A percentile compares a stretch with the other conserved stretches of the same genome.
phyloP scores from a whole-genome alignment of 768 basidiomycete genomes.

The Hydnomerulius pinastri region DNA sequence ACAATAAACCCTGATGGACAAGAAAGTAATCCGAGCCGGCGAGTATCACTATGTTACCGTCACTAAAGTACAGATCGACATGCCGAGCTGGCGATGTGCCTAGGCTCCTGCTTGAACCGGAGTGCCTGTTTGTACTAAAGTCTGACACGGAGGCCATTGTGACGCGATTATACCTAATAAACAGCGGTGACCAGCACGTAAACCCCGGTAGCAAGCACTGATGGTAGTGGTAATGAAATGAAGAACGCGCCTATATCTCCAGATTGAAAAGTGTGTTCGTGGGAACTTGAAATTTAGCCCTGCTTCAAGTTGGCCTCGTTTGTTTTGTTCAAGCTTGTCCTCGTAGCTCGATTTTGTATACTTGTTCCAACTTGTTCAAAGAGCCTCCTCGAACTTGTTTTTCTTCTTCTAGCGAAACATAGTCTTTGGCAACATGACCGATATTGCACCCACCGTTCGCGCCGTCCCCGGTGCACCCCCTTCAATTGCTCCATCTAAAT shows the following conservation, averaged over 20 bases:
- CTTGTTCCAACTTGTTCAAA: constrained; percentile 1
- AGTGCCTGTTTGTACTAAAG: constrained; percentile 50
- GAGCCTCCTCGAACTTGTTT: too few species aligned
- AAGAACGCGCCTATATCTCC: too few species aligned
- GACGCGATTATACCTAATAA: not conserved
- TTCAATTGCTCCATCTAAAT: constrained; percentile 57
- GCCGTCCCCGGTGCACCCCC: constrained; percentile 80
- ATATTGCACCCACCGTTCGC: constrained; percentile 41
- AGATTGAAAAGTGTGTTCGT: not conserved
- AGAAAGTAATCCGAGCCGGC: constrained; percentile 61
- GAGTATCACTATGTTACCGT: constrained; percentile 70
- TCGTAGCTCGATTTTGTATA: not conserved
- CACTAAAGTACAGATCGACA: constrained; percentile 59
- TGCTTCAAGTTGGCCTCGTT: constrained; percentile 1
- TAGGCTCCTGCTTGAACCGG: constrained; percentile 13
- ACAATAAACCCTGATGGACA: constrained; percentile 67
- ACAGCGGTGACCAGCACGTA: not conserved
- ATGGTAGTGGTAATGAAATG: too few species aligned
- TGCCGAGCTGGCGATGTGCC: constrained; percentile 40
- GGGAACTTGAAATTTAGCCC: constrained; percentile 10
- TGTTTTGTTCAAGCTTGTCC: not conserved
- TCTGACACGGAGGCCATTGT: constrained; percentile 29
- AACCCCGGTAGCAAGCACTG: not conserved
- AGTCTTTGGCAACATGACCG: constrained; percentile 33
- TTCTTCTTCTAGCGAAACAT: not conserved